A percentile compares a stretch with the other conserved stretches of the same genome.
phyloP scores from a whole-genome alignment of 2,329 filamentous ascomycete genomes.

The Colletotrichum phormii region DNA sequence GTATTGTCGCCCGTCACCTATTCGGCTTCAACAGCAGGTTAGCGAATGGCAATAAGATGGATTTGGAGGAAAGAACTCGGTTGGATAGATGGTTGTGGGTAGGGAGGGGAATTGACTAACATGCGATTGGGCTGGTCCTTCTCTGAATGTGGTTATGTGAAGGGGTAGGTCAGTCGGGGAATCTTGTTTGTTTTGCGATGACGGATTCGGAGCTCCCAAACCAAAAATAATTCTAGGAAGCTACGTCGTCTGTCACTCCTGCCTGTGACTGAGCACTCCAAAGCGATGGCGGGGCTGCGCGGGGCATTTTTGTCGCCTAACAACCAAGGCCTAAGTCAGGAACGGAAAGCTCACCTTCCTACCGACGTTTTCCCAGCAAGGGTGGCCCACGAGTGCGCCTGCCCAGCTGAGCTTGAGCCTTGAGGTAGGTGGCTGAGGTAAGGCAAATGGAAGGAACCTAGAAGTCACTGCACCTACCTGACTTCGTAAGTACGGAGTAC shows the following conservation, averaged over 20 bases:
- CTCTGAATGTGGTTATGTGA: background rate
- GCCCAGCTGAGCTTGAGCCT: background rate
- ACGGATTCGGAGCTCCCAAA: constrained; percentile 16
- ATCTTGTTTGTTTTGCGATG: constrained; percentile 2
- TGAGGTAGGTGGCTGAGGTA: background rate
- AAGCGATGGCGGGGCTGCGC: constrained; percentile 35
- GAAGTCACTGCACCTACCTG: background rate
- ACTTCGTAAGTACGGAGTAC: too few species aligned
- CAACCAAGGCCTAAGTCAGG: background rate
- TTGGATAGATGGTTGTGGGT: background rate
- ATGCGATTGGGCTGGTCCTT: background rate
- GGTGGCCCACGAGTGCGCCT: background rate
- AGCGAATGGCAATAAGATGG: constrained; percentile 4
- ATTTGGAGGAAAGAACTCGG: background rate
- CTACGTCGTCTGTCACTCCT: constrained; percentile 32
- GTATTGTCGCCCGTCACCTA: constrained; percentile 20
- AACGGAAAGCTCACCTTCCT: background rate
- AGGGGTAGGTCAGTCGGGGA: background rate
- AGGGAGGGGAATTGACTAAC: background rate
- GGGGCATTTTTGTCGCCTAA: constrained; percentile 31
- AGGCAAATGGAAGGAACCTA: background rate
- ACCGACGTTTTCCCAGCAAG: background rate
- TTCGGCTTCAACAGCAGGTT: constrained; percentile 5
- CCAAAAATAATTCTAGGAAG: constrained; percentile 21
- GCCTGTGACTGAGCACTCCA: constrained; percentile 24